A percentile compares a stretch with the other conserved stretches of the same genome.
These are phyloP conservation scores for Fusarium tupiense DNA, from an alignment of 2,329 filamentous ascomycete genomes.

Conservation along the genomic window DNA sequence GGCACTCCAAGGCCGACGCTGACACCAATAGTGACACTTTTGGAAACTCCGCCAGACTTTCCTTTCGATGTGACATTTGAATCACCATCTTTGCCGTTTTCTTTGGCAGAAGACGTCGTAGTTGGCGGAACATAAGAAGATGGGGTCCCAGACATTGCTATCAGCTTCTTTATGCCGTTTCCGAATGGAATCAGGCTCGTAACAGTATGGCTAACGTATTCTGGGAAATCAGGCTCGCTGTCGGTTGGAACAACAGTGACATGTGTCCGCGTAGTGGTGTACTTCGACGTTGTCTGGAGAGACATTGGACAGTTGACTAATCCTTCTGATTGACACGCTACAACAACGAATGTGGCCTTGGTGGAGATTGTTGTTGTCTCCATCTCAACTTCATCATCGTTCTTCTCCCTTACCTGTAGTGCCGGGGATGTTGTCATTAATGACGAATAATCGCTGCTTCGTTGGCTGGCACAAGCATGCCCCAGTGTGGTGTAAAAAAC, in stretches of 20 bases:
- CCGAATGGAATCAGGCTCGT: constrained; percentile 52
- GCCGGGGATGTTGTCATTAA: constrained; percentile 24
- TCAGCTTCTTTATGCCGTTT: constrained; percentile 44
- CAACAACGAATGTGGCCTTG: constrained; percentile 54
- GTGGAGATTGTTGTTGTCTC: constrained; percentile 54
- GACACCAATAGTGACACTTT: constrained; percentile 59
- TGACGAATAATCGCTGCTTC: constrained; percentile 10
- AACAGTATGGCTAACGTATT: neutral
- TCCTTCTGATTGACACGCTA: constrained; percentile 54
- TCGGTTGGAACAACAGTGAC: constrained; percentile 54
- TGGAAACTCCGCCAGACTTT: constrained; percentile 49
- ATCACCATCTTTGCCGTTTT: constrained; percentile 16
- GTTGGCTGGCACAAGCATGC: constrained; percentile 52
- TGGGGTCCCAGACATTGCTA: constrained; percentile 52
- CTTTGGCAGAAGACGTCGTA: neutral
- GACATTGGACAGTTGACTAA: constrained; percentile 61
- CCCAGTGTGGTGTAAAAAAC: constrained; percentile 64
- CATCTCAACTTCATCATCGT: constrained; percentile 40
- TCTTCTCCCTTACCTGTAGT: neutral
- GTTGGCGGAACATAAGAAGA: constrained; percentile 45
- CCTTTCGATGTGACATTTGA: constrained; percentile 6
- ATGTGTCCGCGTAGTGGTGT: constrained; percentile 51
- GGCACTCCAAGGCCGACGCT: constrained; percentile 58
- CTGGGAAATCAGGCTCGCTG: neutral
- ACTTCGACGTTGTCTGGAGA: constrained; percentile 56